These are phyloP conservation scores for Leccinum solheimii DNA, from an alignment of 1,284 basidiomycete species.

Conservation along the genomic window DNA sequence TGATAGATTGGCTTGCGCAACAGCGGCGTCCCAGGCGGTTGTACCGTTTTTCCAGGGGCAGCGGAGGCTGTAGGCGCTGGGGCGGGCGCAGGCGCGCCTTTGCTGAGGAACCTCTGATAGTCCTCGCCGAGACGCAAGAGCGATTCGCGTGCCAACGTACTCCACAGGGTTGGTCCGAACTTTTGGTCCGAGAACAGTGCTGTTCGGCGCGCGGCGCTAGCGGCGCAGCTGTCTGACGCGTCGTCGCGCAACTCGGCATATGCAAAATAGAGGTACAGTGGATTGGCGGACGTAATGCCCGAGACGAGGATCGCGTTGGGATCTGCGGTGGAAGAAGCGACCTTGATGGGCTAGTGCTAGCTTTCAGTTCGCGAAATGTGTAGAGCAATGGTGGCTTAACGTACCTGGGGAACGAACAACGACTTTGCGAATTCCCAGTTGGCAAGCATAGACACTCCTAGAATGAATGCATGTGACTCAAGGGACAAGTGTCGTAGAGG, in stretches of 20 bases:
- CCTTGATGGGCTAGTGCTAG: conserved; percentile 41
- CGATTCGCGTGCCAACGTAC: conserved; percentile 55
- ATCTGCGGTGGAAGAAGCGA: conserved; percentile 46
- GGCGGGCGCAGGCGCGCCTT: conserved; percentile 41
- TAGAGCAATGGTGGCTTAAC: conserved; percentile 2
- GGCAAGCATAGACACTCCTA: conserved; percentile 50
- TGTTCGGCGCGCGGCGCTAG: conserved; percentile 46
- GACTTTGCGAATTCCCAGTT: conserved; percentile 63
- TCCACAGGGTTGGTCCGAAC: conserved; percentile 65
- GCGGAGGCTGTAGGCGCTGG: conserved; percentile 25
- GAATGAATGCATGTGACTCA: conserved; percentile 47
- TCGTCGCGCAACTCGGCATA: conserved; percentile 54
- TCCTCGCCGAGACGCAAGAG: conserved; percentile 64
- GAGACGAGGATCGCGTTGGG: conserved; percentile 57
- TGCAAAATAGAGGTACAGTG: conserved; percentile 56
- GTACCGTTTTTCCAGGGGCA: conserved; percentile 22
- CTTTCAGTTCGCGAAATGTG: conserved; percentile 1
- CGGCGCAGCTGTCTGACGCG: conserved; percentile 41
- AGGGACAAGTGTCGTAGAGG: conserved; percentile 48
- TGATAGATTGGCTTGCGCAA: conserved; percentile 53
- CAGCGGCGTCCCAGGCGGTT: conserved; percentile 41
- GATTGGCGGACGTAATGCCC: conserved; percentile 52
- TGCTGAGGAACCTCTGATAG: conserved; percentile 56
- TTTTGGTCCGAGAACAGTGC: conserved; percentile 72
- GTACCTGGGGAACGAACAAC: conserved; percentile 57